Evolutionary conservation across 2,329 filamentous ascomycete species (phyloP).

Genomic region (Pyrenochaeta sp.): DNA sequence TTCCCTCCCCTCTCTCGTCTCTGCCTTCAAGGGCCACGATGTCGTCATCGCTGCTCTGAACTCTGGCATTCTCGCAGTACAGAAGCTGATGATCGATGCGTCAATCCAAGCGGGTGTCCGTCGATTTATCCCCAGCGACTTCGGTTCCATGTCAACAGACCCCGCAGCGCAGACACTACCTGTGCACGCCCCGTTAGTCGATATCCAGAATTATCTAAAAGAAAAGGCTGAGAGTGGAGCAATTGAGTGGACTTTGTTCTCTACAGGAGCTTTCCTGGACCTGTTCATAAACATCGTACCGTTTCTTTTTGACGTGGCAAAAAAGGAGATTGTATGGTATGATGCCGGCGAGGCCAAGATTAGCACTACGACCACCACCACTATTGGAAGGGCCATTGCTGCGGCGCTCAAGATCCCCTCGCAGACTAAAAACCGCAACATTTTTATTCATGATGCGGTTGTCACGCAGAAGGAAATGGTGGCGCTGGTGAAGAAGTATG

Average conservation of each 20-base stretch:
- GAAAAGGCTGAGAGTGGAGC: background rate
- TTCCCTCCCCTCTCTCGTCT: background rate
- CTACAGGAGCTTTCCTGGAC: background rate
- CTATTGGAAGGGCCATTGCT: background rate
- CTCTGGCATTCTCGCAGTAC: background rate
- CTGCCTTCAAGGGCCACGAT: background rate
- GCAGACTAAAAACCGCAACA: background rate
- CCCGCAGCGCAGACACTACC: background rate
- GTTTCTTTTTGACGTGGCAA: background rate
- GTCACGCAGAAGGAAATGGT: background rate
- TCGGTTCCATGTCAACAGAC: background rate
- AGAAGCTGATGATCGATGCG: background rate
- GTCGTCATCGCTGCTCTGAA: background rate
- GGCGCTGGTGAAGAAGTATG: background rate
- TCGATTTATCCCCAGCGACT: background rate
- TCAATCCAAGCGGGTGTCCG: background rate
- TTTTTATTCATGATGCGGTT: background rate
- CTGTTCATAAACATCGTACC: background rate
- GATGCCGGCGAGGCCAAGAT: background rate
- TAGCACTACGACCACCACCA: background rate
- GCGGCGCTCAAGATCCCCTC: background rate
- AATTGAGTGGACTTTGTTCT: background rate
- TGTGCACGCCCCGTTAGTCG: background rate
- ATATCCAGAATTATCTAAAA: background rate
- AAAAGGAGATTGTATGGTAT: background rate